phyloP scores from a whole-genome alignment of 768 basidiomycete genomes.

The Macrolepiota fuliginosa region DNA sequence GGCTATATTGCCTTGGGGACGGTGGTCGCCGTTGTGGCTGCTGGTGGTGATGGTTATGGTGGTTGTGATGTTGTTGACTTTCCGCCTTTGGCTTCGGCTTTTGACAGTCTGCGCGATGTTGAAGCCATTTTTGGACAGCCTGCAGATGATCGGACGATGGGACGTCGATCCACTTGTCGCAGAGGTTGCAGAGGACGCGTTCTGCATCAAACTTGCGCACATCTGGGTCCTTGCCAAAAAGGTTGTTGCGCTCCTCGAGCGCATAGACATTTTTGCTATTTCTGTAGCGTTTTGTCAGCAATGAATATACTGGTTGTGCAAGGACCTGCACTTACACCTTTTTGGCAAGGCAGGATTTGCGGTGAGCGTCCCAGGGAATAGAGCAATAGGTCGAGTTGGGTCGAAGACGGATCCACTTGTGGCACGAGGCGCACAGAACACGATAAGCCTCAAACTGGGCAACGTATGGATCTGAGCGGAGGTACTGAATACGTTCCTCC shows the following conservation, averaged over 20 bases:
- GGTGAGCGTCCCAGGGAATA: conserved; percentile 86
- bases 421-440: conserved; percentile 75
- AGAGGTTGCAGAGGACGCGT: conserved; percentile 64
- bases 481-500: conserved; percentile 72
- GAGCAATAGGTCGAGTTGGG: conserved; percentile 86
- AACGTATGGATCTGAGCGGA: conserved; percentile 70
- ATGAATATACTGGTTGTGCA: conserved; percentile 18
- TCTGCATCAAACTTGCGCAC: conserved; percentile 77
- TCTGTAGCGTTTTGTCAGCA: conserved; percentile 19
- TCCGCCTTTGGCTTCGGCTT: conserved; percentile 23
- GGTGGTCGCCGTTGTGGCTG: background rate
- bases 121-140: conserved; percentile 65
- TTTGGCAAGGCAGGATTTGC: conserved; percentile 79
- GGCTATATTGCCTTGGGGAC: background rate
- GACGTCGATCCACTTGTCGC: conserved; percentile 66
- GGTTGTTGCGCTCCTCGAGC: conserved; percentile 55
- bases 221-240: conserved; percentile 63
- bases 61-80: background rate
- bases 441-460: conserved; percentile 80
- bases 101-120: conserved; percentile 58
- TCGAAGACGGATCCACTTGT: conserved; percentile 84
- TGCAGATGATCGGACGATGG: conserved; percentile 56
- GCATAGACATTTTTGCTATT: conserved; percentile 55
- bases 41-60: background rate
- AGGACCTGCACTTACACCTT: conserved; percentile 55